phyloP scores from a whole-genome alignment of 306 rosid species.

The Corylus americana region DNA sequence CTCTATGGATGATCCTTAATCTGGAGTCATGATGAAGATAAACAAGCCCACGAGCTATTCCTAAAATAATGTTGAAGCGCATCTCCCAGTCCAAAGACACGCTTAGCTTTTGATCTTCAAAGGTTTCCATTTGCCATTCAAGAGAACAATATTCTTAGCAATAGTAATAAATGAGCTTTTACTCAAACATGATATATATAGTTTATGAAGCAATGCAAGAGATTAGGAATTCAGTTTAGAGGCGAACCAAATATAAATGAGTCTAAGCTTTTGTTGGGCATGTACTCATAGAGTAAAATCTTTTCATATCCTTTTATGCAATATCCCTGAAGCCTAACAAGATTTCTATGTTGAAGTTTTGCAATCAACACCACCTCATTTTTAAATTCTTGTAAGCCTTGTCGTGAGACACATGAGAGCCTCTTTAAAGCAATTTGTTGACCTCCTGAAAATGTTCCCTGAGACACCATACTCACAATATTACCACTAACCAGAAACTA shows the following conservation, averaged over 20 bases:
- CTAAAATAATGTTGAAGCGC: conserved; percentile 46
- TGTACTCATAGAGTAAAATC: conserved; percentile 47
- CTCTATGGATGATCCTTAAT: conserved; percentile 37
- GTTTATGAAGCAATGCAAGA: neutral
- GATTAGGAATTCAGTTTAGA: neutral
- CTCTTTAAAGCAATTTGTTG: no score
- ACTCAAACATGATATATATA: neutral
- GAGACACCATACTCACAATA: neutral
- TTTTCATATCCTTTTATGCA: conserved; percentile 44
- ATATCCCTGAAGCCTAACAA: conserved; percentile 49
- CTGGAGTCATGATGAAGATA: conserved; percentile 45
- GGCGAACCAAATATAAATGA: conserved; percentile 45
- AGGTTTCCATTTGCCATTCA: neutral
- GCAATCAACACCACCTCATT: conserved; percentile 35
- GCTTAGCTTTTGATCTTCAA: conserved; percentile 28
- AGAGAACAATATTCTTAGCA: neutral
- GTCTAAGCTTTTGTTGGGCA: conserved; percentile 57
- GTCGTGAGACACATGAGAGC: no score
- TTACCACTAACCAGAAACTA: no score
- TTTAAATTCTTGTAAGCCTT: no score
- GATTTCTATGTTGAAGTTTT: conserved; percentile 53
- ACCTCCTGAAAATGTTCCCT: conserved; percentile 28
- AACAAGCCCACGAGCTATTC: conserved; percentile 26
- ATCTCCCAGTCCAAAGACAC: conserved; percentile 35
- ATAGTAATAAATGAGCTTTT: neutral